Evolutionary conservation across 1,284 basidiomycete genomes (phyloP).

Genomic region (Cryptococcus sp.): DNA sequence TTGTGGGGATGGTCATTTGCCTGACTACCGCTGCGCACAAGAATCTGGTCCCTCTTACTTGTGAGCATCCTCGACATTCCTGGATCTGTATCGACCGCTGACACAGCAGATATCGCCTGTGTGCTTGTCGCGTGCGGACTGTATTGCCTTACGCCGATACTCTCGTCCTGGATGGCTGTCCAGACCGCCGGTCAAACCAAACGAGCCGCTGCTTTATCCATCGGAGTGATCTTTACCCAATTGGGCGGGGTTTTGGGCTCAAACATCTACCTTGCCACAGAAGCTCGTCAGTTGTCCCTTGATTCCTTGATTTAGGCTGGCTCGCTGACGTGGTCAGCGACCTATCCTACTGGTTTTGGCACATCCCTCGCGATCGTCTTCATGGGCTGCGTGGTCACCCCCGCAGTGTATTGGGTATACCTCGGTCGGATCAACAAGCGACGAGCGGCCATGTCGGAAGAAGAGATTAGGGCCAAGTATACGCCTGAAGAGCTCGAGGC

Average conservation of each 20-base stretch:
- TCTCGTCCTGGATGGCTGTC: conserved; percentile 25
- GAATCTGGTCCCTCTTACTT: conserved; percentile 19
- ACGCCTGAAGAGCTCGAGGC: conserved; percentile 18
- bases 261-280: conserved; percentile 27
- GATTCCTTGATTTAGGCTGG: not conserved
- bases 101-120: conserved; percentile 18
- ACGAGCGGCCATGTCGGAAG: conserved; percentile 18
- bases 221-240: conserved; percentile 20
- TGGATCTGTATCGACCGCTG: not conserved
- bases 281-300: conserved; percentile 18
- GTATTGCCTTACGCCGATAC: conserved; percentile 25
- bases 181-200: conserved; percentile 31
- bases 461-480: conserved; percentile 27
- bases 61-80: conserved; percentile 6
- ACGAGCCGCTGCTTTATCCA: conserved; percentile 25
- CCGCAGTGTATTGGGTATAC: conserved; percentile 14
- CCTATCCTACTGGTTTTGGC: conserved; percentile 25
- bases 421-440: conserved; percentile 20
- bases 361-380: conserved; percentile 22
- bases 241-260: conserved; percentile 28
- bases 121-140: conserved; percentile 25
- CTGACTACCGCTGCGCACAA: conserved; percentile 16
- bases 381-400: conserved; percentile 15
- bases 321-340: not conserved
- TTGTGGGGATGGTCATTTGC: conserved; percentile 17